phyloP scores from a whole-genome alignment of 208 protist species.

The Leishmania lainsoni region DNA sequence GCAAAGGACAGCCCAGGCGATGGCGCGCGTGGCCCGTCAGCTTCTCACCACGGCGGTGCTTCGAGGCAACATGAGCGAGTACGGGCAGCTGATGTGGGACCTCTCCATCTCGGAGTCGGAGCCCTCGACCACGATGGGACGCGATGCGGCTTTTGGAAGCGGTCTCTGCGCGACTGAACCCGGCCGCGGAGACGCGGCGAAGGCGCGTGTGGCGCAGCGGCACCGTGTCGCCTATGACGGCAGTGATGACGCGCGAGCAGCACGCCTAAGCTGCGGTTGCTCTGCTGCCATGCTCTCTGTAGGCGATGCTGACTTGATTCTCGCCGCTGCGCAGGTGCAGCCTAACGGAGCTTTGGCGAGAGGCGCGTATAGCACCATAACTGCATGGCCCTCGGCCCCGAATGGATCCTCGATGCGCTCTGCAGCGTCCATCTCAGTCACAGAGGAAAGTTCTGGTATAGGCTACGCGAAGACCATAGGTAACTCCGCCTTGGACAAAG shows the following conservation, averaged over 20 bases:
- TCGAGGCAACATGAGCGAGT: conserved; percentile 32
- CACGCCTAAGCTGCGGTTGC: conserved; percentile 21
- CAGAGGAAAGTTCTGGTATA: background rate
- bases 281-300: conserved; percentile 21
- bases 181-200: background rate
- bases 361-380: too few relatives aligned
- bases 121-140: background rate
- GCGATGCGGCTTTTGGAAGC: background rate
- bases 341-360: background rate
- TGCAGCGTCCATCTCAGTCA: background rate
- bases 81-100: conserved; percentile 25
- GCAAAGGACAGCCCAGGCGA: background rate
- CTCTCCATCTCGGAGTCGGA: background rate
- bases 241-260: conserved; percentile 7
- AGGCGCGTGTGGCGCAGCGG: background rate
- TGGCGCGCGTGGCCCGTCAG: conserved; percentile 9
- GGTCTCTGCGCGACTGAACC: background rate
- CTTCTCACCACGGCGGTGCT: conserved; percentile 26
- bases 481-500: background rate
- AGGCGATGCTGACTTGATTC: conserved; percentile 6
- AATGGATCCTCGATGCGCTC: background rate
- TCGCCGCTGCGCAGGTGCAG: background rate
- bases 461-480: background rate
- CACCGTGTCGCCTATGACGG: background rate
- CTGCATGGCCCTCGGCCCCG: background rate